Percentiles rank a stretch among this genome's conserved stretches.
Evolutionary conservation across 345 rosid species (phyloP).

Genomic region (Sisymbrium altissimum): DNA sequence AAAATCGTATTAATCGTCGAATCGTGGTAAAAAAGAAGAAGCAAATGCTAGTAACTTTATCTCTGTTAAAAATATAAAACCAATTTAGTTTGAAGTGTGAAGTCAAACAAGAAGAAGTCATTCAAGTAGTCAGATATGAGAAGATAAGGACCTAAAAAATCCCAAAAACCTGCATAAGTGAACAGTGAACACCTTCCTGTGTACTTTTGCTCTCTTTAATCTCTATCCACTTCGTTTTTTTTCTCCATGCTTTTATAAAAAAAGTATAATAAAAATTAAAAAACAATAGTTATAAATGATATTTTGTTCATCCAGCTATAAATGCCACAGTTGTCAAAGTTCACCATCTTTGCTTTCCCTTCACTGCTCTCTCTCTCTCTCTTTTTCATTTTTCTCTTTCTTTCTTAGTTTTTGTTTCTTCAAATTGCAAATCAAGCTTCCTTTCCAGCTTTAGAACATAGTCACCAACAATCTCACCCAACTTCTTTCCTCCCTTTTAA

Average conservation of each 20-base stretch:
- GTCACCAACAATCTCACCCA: slow-evolving; percentile 65
- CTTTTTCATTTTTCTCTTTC: slow-evolving; percentile 19
- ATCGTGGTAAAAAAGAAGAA: not conserved
- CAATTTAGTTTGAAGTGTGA: not conserved
- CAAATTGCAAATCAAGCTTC: slow-evolving; percentile 84
- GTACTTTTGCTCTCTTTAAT: not conserved
- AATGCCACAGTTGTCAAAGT: slow-evolving; percentile 37
- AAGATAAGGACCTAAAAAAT: slow-evolving; percentile 14
- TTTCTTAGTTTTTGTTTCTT: slow-evolving; percentile 49
- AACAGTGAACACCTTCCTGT: not conserved
- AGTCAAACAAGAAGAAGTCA: slow-evolving; percentile 16
- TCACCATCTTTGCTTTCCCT: slow-evolving; percentile 45
- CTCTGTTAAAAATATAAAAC: not conserved
- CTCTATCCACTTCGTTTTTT: slow-evolving; percentile 1
- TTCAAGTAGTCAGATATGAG: not conserved
- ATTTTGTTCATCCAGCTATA: slow-evolving; percentile 32
- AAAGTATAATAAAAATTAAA: too few relatives aligned
- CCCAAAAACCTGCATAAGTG: not conserved
- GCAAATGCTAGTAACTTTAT: not conserved
- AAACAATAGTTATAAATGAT: not conserved
- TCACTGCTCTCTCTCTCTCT: slow-evolving; percentile 38
- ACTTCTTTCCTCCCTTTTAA: slow-evolving; percentile 7
- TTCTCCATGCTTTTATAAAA: not conserved
- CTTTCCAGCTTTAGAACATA: slow-evolving; percentile 55
- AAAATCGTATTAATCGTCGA: not conserved